Evolutionary conservation across 2,329 filamentous ascomycete genomes (phyloP), one percentile per base, ranked within the genome.

Genomic region (Neopestalotiopsis clavispora): DNA sequence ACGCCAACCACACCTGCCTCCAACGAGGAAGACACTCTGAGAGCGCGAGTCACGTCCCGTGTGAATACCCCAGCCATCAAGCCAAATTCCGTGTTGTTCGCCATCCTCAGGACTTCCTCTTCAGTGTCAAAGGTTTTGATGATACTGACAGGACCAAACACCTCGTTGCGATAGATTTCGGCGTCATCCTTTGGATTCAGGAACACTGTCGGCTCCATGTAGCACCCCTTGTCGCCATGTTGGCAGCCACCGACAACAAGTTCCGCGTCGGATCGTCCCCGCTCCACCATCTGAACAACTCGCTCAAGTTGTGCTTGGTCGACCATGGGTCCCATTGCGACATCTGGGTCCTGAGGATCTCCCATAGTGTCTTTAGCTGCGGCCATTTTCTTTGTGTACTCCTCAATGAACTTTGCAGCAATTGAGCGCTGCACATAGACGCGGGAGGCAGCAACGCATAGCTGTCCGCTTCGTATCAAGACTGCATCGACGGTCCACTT

Each of bases 1-100:
- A 93, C 87, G 82, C 90, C 91, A 3, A 93, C 90, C 86, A 91
- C 92, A 38, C 91, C 91, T 10, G 88, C 86, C 77, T 92, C 89
- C 59, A 93, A 82, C 65, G 84, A 81, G 2, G 83, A 80, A 2
- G 84, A 82, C 3, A 89, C 79, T 1, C 86, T 83, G 75, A 88
- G 86, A 3, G 89, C 91, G 72, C 86, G 87, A 74, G 87, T 87
- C 73, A 93, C 87, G 75, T 92, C 87, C 73, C 87, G 82, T 0
- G 88, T 91, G 76, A 90, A 91, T 2, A 92, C 83, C 0, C 77
- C 77, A 2, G 83, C 82, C 72, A 85, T 79, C 1, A 83, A 75
- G 1, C 79, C 79, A 66, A 70, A 89, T 9, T 82, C 82, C 0
- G 84, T 85, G 74, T 89, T 84, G 74, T 90, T 90, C 10, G 87